Conservation (phyloP, 768 basidiomycete genomes). For the Pisolithus albus region DNA sequence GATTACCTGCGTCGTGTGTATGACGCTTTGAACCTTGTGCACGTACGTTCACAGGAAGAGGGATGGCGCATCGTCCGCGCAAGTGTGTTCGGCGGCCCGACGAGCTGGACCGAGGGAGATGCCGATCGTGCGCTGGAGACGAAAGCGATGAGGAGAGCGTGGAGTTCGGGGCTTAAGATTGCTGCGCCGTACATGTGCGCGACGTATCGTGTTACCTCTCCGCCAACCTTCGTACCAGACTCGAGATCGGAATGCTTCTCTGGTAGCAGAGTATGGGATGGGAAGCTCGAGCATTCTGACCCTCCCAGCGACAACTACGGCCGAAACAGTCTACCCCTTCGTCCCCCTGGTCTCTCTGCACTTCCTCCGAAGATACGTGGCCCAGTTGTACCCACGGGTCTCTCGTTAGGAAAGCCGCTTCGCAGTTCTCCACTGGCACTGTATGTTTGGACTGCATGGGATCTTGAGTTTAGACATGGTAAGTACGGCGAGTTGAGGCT, state of each 20-base stretch:
- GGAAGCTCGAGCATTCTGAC: background rate
- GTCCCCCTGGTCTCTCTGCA: slow-evolving; percentile 18
- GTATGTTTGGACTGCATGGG: slow-evolving; percentile 33
- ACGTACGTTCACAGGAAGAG: slow-evolving; percentile 35
- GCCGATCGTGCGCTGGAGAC: slow-evolving; percentile 41
- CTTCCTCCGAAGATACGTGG: slow-evolving; percentile 4
- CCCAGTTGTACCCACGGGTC: slow-evolving; percentile 26
- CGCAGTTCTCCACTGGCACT: slow-evolving; percentile 45
- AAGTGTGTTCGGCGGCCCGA: slow-evolving; percentile 12
- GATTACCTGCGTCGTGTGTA: slow-evolving; percentile 32
- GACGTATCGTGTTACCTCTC: background rate
- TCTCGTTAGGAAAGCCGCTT: slow-evolving; percentile 46
- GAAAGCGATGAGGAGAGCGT: slow-evolving; percentile 56
- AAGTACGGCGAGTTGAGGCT: slow-evolving; percentile 15
- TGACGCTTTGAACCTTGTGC: slow-evolving; percentile 36
- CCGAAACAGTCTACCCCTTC: background rate
- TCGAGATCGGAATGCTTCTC: background rate
- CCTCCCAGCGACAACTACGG: background rate
- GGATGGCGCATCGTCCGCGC: slow-evolving; percentile 34
- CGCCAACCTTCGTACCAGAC: background rate
- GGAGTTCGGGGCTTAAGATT: slow-evolving; percentile 49
- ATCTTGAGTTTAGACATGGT: slow-evolving; percentile 19
- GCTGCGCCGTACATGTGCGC: slow-evolving; percentile 19
- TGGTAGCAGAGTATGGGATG: slow-evolving; percentile 14
- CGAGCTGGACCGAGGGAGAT: slow-evolving; percentile 23